Evolutionary conservation across 371 early-diverging fungal species (phyloP).

Genomic region (Mortierella sp.): DNA sequence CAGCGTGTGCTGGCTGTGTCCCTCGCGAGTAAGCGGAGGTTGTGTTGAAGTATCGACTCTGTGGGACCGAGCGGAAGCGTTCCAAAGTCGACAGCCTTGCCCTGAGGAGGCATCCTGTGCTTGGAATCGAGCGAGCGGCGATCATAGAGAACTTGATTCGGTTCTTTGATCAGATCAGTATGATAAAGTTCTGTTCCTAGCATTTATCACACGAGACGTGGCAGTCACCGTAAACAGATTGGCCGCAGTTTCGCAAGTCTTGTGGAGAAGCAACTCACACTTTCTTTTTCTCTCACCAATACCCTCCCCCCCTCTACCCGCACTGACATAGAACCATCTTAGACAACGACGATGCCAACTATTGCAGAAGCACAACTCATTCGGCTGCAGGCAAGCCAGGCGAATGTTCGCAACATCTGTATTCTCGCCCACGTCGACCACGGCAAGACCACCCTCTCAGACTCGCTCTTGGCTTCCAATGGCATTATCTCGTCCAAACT

Average conservation of each 20-base stretch:
- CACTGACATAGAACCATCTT: too few relatives aligned
- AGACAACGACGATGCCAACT: slow-evolving; percentile 30
- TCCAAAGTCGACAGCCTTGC: neutral
- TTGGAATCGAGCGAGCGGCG: slow-evolving; percentile 1
- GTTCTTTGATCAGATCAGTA: too few relatives aligned
- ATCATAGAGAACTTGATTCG: too few relatives aligned
- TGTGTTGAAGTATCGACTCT: slow-evolving; percentile 1
- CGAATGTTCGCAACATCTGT: slow-evolving; percentile 93
- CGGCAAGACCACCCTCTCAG: slow-evolving; percentile 99
- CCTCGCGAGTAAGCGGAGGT: neutral
- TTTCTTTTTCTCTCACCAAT: neutral
- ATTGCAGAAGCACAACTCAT: slow-evolving; percentile 48
- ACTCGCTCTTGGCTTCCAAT: slow-evolving; percentile 96
- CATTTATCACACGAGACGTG: too few relatives aligned
- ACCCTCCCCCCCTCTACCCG: neutral
- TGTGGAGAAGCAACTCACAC: neutral
- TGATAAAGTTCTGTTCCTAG: too few relatives aligned
- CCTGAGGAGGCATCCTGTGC: neutral
- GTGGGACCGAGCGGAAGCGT: neutral
- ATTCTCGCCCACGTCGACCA: slow-evolving; percentile 99
- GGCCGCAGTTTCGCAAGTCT: slow-evolving; percentile 3
- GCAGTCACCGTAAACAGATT: too few relatives aligned
- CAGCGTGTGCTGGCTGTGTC: neutral
- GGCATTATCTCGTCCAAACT: slow-evolving; percentile 97
- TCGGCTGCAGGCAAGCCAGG: slow-evolving; percentile 69